Evolutionary conservation across 2,329 filamentous ascomycete species (phyloP), one percentile per base, ranked within the genome.

Genomic region (Xenoacremonium recifei): DNA sequence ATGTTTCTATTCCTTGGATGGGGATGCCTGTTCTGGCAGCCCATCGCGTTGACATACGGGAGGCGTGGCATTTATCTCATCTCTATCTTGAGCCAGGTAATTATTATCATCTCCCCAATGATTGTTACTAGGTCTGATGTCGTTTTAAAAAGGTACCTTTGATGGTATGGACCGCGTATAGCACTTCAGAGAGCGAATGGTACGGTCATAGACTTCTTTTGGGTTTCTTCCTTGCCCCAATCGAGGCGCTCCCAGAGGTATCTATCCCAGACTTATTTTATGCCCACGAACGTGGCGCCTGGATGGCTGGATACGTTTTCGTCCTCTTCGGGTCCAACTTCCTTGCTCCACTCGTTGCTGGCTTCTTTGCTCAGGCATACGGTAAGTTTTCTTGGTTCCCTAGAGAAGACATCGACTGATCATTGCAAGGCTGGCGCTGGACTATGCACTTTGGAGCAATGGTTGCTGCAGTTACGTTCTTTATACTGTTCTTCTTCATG

Each of bases 401-500:
- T n/a, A n/a, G n/a, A n/a, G n/a, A n/a, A n/a, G n/a, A n/a, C n/a
- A n/a, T n/a, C n/a, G n/a, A n/a, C n/a, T n/a, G n/a, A n/a, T n/a
- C n/a, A n/a, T n/a, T n/a, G n/a, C 50, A 56, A 41, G 57, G 72
- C 3, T 78, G 73, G 73, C 47, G 67, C 40, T 78, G 73, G 71
- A 58, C 56, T 17, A 57, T 66, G 45, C 55, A 62, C 40, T 79
- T 75, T 66, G 72, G 72, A 23, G 74, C 77, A 4, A 80, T 83
- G 19, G 69, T 82, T 48, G 58, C 64, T 3, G 75, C 62, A 1
- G 59, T 72, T 2, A 66, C 63, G 7, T 72, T 76, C 27, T 51
- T 81, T 15, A 68, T 79, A 47, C 60, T 76, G 2, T 80, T 80
- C 62, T 75, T 82, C 53, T 72, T 75, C 57, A 72, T 80, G 67